A percentile compares a stretch with the other conserved stretches of the same genome.
Conservation (phyloP, 805 yeast species). For the Cyberlindnera euphorbiiphila region DNA sequence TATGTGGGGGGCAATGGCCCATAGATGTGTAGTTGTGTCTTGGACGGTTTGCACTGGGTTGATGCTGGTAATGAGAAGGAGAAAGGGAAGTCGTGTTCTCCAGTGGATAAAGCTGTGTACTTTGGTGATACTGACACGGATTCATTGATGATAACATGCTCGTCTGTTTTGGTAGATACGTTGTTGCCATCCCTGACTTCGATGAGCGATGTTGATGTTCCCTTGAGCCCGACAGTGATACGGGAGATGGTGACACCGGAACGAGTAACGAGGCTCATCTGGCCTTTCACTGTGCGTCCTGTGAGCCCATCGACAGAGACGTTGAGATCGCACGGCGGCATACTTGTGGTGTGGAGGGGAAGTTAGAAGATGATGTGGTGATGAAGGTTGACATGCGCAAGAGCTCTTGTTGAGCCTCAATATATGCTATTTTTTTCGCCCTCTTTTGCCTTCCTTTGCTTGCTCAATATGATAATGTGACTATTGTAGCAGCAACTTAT, state of each 20-base stretch:
- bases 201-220: conserved; percentile 2
- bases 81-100: conserved; percentile 12
- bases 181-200: not conserved
- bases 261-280: conserved; percentile 7
- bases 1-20: conserved; percentile 12
- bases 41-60: conserved; percentile 12
- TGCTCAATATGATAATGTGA: no score
- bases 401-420: no score
- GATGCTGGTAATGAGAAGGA: conserved; percentile 11
- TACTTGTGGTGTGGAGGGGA: not conserved
- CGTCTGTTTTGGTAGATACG: conserved; percentile 3
- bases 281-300: conserved; percentile 7
- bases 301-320: conserved; percentile 7
- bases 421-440: no score
- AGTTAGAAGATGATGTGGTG: no score
- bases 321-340: conserved; percentile 13
- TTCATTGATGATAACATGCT: conserved; percentile 10
- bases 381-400: no score
- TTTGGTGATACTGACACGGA: conserved; percentile 10
- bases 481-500: no score
- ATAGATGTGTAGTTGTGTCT: conserved; percentile 7
- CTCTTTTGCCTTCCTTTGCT: no score
- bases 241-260: conserved; percentile 6
- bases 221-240: conserved; percentile 10
- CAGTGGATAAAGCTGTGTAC: conserved; percentile 8